Evolutionary conservation across 345 rosid species (phyloP).

Genomic region (Citrus inodora): DNA sequence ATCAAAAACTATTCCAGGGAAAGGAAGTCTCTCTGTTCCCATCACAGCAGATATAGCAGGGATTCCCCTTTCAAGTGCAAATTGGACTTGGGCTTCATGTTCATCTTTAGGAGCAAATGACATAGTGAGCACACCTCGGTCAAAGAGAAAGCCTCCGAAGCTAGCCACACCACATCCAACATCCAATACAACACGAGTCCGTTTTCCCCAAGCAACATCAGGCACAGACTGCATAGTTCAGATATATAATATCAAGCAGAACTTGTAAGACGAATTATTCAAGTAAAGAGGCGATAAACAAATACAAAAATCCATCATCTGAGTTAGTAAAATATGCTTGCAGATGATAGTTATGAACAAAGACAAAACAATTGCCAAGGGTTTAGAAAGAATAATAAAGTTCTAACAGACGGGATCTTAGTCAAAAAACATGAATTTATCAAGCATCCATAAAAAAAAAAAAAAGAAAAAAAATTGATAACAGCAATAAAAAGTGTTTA

Average conservation of each 20-base stretch:
- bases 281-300: background rate
- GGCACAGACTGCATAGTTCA: constrained; percentile 63
- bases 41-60: constrained; percentile 97
- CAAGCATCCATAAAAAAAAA: background rate
- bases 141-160: constrained; percentile 94
- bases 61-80: constrained; percentile 97
- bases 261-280: background rate
- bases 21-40: constrained; percentile 96
- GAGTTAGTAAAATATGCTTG: background rate
- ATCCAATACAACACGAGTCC: constrained; percentile 79
- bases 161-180: constrained; percentile 99
- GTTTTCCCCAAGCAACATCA: constrained; percentile 82
- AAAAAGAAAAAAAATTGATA: background rate
- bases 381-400: background rate
- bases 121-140: constrained; percentile 81
- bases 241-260: constrained; percentile 15
- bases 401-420: background rate
- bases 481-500: background rate
- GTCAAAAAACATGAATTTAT: background rate
- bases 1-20: constrained; percentile 89
- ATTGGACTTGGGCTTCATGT: constrained; percentile 98
- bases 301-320: background rate
- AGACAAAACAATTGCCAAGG: background rate
- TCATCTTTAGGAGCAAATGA: constrained; percentile 99
- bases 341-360: background rate